Conservation (phyloP, 2,329 filamentous ascomycete species). For the Fusarium chaquense region DNA sequence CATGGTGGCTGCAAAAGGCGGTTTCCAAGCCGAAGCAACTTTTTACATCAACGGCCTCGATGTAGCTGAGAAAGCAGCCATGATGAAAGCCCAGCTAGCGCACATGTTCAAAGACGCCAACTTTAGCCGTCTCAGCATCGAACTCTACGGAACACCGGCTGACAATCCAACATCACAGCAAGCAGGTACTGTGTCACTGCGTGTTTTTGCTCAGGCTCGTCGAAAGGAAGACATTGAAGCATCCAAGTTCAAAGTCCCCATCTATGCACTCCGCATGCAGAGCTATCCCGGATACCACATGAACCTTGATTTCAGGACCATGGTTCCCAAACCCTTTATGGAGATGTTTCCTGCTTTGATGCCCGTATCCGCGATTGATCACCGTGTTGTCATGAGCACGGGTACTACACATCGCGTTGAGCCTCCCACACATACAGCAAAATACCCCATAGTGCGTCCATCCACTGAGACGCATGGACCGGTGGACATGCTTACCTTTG, state of each 20-base stretch:
- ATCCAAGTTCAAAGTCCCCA: constrained; percentile 53
- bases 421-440: constrained; percentile 37
- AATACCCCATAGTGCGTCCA: constrained; percentile 44
- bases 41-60: constrained; percentile 60
- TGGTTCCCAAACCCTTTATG: constrained; percentile 58
- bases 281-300: constrained; percentile 59
- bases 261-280: constrained; percentile 56
- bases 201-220: constrained; percentile 61
- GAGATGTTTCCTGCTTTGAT: constrained; percentile 57
- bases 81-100: constrained; percentile 57
- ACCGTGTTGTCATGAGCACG: constrained; percentile 47
- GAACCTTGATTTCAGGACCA: constrained; percentile 58
- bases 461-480: constrained; percentile 47
- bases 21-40: constrained; percentile 60
- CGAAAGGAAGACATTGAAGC: constrained; percentile 52
- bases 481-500: constrained; percentile 43
- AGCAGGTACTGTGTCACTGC: constrained; percentile 61
- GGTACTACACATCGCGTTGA: constrained; percentile 32
- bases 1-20: constrained; percentile 58
- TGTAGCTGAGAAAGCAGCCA: constrained; percentile 56
- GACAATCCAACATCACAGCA: constrained; percentile 59
- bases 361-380: constrained; percentile 45
- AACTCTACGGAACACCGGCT: constrained; percentile 53
- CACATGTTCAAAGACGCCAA: constrained; percentile 51
- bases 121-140: constrained; percentile 53